Conservation (phyloP, 768 basidiomycete genomes). For the Coprinopsis cinerea region DNA sequence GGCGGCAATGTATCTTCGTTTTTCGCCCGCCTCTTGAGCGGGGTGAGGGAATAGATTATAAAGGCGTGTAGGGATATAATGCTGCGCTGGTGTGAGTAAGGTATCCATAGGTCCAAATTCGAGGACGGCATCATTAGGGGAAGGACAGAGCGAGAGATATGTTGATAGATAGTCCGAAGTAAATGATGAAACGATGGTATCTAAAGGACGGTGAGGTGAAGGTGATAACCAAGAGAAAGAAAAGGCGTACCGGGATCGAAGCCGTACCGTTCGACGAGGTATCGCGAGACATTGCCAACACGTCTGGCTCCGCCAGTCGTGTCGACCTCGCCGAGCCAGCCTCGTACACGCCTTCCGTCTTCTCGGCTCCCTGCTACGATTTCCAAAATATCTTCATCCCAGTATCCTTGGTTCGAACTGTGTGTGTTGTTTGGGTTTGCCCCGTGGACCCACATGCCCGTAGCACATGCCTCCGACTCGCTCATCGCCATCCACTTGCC, state of each 20-base stretch:
- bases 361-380: slow-evolving; percentile 73
- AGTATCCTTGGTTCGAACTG: slow-evolving; percentile 40
- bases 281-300: slow-evolving; percentile 62
- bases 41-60: slow-evolving; percentile 78
- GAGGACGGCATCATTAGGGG: slow-evolving; percentile 67
- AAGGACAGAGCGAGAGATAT: slow-evolving; percentile 73
- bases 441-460: slow-evolving; percentile 75
- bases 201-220: slow-evolving; percentile 26
- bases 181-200: slow-evolving; percentile 70
- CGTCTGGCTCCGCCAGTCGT: slow-evolving; percentile 56
- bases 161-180: slow-evolving; percentile 70
- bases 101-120: slow-evolving; percentile 80
- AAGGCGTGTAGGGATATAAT: slow-evolving; percentile 68
- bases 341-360: slow-evolving; percentile 64
- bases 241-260: slow-evolving; percentile 59
- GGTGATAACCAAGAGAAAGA: slow-evolving; percentile 6
- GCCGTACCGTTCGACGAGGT: slow-evolving; percentile 75
- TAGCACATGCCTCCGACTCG: slow-evolving; percentile 73
- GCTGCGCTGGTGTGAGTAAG: slow-evolving; percentile 68
- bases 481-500: slow-evolving; percentile 70
- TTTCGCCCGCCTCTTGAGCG: slow-evolving; percentile 69
- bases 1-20: slow-evolving; percentile 67
- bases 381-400: slow-evolving; percentile 77
- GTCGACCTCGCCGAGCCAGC: slow-evolving; percentile 83
- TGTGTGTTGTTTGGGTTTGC: slow-evolving; percentile 20